phyloP scores from a whole-genome alignment of 768 basidiomycete genomes.

The Psilocybe azurescens region DNA sequence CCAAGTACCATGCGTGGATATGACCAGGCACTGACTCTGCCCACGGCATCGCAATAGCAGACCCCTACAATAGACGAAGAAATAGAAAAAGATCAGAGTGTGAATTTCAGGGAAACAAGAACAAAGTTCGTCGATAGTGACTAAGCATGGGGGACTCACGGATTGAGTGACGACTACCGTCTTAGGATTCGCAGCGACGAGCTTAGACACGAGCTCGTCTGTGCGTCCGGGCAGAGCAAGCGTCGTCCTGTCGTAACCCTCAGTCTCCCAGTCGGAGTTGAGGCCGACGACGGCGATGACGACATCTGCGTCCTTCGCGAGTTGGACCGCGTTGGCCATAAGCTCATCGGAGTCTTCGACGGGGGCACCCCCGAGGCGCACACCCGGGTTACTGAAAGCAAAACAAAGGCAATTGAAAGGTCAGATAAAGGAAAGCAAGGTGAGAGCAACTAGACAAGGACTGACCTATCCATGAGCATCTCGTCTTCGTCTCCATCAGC shows the following conservation, averaged over 20 bases:
- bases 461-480: slow-evolving; percentile 59
- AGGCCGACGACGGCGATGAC: slow-evolving; percentile 80
- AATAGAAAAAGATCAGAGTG: slow-evolving; percentile 6
- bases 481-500: slow-evolving; percentile 76
- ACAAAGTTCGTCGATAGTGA: not conserved
- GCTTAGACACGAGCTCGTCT: slow-evolving; percentile 70
- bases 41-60: slow-evolving; percentile 84
- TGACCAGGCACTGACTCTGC: slow-evolving; percentile 65
- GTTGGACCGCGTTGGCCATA: slow-evolving; percentile 63
- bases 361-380: slow-evolving; percentile 77
- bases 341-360: slow-evolving; percentile 62
- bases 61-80: slow-evolving; percentile 48
- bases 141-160: slow-evolving; percentile 38
- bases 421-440: not conserved
- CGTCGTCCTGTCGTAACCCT: slow-evolving; percentile 74
- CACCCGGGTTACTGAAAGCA: slow-evolving; percentile 58
- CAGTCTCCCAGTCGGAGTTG: slow-evolving; percentile 84
- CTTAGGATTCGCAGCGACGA: slow-evolving; percentile 68
- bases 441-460: slow-evolving; percentile 1
- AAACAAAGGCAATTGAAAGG: not conserved
- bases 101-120: not conserved
- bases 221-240: slow-evolving; percentile 75
- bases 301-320: slow-evolving; percentile 74
- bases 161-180: slow-evolving; percentile 80
- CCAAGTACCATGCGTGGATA: slow-evolving; percentile 86